Evolutionary conservation across 148 eudicot genomes (phyloP).

Genomic region (Rhododendron henanense): DNA sequence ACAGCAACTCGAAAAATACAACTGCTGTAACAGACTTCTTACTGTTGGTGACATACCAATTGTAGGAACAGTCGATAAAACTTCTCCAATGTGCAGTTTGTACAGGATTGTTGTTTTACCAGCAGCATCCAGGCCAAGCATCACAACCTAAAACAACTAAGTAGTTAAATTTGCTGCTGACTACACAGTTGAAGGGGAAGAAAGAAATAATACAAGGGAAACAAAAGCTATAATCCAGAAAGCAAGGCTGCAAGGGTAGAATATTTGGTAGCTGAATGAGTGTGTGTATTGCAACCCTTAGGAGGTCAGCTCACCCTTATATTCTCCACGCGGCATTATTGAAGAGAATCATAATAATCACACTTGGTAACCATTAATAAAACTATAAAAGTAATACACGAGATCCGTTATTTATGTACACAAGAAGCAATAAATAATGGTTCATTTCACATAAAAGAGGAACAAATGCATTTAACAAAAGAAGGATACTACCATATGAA

Average conservation of each 20-base stretch:
- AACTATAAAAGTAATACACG: neutral
- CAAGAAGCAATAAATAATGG: neutral
- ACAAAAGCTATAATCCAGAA: neutral
- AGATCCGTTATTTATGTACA: neutral
- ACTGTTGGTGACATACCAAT: constrained; percentile 51
- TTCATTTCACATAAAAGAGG: neutral
- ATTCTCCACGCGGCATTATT: neutral
- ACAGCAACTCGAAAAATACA: neutral
- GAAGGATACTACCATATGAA: neutral
- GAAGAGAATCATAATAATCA: neutral
- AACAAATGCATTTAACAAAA: neutral
- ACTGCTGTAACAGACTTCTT: neutral
- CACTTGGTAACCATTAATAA: neutral
- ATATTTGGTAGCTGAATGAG: neutral
- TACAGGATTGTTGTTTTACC: constrained; percentile 97
- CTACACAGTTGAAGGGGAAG: neutral
- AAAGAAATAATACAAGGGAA: neutral
- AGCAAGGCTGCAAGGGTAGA: neutral
- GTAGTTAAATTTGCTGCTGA: constrained; percentile 12
- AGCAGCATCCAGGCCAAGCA: constrained; percentile 99
- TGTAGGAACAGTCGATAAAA: constrained; percentile 96
- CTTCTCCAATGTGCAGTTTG: constrained; percentile 98
- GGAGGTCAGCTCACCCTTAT: neutral
- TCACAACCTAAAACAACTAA: constrained; percentile 62
- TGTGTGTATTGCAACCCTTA: neutral